Evolutionary conservation across 257 asterid genomes (phyloP).

Genomic region (Plantago major): DNA sequence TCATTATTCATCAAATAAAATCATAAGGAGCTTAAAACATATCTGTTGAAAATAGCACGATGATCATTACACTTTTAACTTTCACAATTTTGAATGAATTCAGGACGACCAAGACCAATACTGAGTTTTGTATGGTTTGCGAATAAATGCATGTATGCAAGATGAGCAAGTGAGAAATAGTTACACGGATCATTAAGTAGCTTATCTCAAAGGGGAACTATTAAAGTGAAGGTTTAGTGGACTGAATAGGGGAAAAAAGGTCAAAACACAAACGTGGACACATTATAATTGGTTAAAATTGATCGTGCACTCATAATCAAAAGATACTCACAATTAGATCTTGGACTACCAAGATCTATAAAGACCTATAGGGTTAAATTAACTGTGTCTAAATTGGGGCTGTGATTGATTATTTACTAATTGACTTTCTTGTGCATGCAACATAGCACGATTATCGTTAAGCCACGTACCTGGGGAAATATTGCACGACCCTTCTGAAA

Average conservation of each 20-base stretch:
- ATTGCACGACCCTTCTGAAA: not conserved
- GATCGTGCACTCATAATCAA: conserved; percentile 18
- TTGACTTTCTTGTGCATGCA: conserved; percentile 29
- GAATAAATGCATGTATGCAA: too few species aligned
- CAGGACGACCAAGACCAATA: too few species aligned
- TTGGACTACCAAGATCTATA: not conserved
- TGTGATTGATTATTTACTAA: conserved; percentile 12
- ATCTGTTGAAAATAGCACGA: too few species aligned
- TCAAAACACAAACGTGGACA: conserved; percentile 31
- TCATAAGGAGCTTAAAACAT: too few species aligned
- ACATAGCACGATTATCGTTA: conserved; percentile 22
- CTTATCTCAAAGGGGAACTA: too few species aligned
- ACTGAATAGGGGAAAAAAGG: conserved; percentile 3
- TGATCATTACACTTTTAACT: too few species aligned
- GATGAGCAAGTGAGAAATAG: too few species aligned
- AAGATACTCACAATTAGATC: conserved; percentile 13
- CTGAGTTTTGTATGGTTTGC: too few species aligned
- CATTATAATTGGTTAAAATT: conserved; percentile 17
- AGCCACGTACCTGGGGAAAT: conserved; percentile 31
- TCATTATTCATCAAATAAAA: too few species aligned
- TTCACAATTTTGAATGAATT: too few species aligned
- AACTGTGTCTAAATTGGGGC: not conserved
- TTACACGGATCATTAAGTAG: too few species aligned
- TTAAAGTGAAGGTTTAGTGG: conserved; percentile 1
- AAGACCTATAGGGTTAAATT: conserved; percentile 10